Base-by-base conservation (phyloP, 805 yeast species). In the Torulaspora quercuum region DNA sequence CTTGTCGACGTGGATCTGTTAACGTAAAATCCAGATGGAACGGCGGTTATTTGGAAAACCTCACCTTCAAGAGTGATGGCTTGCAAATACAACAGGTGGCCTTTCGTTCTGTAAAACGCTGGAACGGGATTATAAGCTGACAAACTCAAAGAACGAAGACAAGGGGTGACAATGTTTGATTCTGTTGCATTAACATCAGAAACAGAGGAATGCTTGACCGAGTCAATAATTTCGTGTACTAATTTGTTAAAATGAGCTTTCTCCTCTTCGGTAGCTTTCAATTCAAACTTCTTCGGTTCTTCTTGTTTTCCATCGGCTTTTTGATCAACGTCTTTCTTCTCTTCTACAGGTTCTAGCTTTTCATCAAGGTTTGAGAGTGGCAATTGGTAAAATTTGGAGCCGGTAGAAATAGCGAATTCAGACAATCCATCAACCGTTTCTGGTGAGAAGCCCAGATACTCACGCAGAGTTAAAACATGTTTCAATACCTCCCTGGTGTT, bases 81-180 rank as follows among this genome's bases (percentile, higher is more conserved):
- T 39, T 75, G 75, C 52, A 92, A 67, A 61, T 90, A 90, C 40
- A 82, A 67, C 50, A 89, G 68, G 54, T 89, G 95, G 16, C 97
- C 97, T 55, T 72, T 73, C n/a, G 64, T 39, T 49, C 67, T 73
- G 55, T 73, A 76, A 34, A 68, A 64, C 11, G 80, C 67, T 19
- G 90, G 81, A 9, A 87, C 87, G 3, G 97, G 95, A 46, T 84
- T 80, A 92, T 95, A 90, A 36, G 76, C 75, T 9, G 95, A 84
- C 33, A 87, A 58, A 35, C 70, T 74, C 43, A 92, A 63, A 6
- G 90, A 82, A 36, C 72, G 69, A 11, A 76, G 66, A 39, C 66
- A 60, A 21, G 71, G 69, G 1, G 59, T 49, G 14, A 59, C 49
- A 10, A 60, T 38, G 26, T 41, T 41, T 16, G 45, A 32, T 15